Evolutionary conservation across 2,329 filamentous ascomycete species (phyloP), one percentile per base, ranked within the genome.

Genomic region (Claviceps fusiformis): DNA sequence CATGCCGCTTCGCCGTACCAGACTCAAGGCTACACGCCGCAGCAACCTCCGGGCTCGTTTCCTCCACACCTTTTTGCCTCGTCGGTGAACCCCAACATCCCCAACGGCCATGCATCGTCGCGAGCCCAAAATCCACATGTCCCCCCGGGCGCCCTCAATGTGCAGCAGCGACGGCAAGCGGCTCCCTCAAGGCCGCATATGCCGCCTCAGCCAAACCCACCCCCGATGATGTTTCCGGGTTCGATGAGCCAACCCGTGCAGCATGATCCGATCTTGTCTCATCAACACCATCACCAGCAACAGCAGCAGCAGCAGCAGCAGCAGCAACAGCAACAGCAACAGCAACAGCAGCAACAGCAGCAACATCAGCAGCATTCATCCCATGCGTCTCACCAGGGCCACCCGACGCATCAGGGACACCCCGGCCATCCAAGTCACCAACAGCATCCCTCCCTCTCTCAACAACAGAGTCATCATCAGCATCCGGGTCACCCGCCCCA

Each of bases 1-100:
- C 77, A 79, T 59, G 72, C 77, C 62, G 74, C 76, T 57, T 75
- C 78, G 57, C 75, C 78, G 2, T 82, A 81, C 63, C 77, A 79
- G 64, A 63, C 73, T 54, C 75, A 77, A 59, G 70, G 73, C 57
- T 81, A 81, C 64, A 66, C 74, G 54, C 69, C 78, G 52, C 77
- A 80, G 63, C 77, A 78, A 61, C 70, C 73, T 33, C 68, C 73
- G 57, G 69, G 68, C 56, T 62, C 71, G 24, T 81, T 79, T 59
- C 66, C 75, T 24, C 77, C 78, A 60, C 76, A 79, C 59, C 69
- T 82, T 58, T 82, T 79, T 67, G 72, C 69, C 50, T 67, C 75
- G 27, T 67, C 75, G 49, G 68, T 77, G 70, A 64, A 75, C 70
- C 62, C 73, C 56, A 76, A 70, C 60, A 70, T 80, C 54, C 66